Base-by-base conservation (phyloP, 2,329 filamentous ascomycete genomes). In the Phialocephala sp. region DNA sequence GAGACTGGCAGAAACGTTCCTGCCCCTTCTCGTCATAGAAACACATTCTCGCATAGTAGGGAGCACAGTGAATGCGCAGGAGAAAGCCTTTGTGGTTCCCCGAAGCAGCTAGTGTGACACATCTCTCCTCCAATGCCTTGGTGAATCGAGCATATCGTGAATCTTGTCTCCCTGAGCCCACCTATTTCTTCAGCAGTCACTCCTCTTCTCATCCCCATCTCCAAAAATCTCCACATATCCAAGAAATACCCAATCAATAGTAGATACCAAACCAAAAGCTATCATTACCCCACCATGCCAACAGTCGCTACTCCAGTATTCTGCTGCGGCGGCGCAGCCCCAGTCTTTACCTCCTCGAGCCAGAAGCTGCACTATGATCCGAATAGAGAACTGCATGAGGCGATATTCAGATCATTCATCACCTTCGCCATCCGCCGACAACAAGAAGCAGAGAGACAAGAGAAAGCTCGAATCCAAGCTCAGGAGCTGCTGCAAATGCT, bases 361-460 rank as follows among this genome's bases (percentile, higher is more conserved):
- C 47, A 58, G 18, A 72, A 68, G 59, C 64, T 63, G 1, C 61
- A 70, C 55, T 66, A 72, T 43, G 68, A 73, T 43, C 69, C 66
- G 4, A 70, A 73, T 36, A 65, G 72, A 18, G 65, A 65, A 52
- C 52, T 71, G 15, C 71, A 73, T 52, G 66, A 70, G 35, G 65
- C 64, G 14, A 67, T 72, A 35, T 68, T 70, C 59, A 59, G 59
- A 2, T 70, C 68, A 36, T 72, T 73, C 57, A 39, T 72, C 20
- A 43, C 24, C 1, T 73, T 66, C 56, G 67, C 69, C 4, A 47
- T 62, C 8, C 65, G 67, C 22, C 50, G 61, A 36, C 67, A 70
- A 60, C 35, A 59, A 39, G 9, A 59, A 35, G 47, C 59, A 20
- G 68, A 66, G n/a, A 18, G 35, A 4, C 32, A 39, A 57, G 55